Evolutionary conservation across 176 grass and related monocot species (phyloP).

Genomic region (maize (Zea mays)): DNA sequence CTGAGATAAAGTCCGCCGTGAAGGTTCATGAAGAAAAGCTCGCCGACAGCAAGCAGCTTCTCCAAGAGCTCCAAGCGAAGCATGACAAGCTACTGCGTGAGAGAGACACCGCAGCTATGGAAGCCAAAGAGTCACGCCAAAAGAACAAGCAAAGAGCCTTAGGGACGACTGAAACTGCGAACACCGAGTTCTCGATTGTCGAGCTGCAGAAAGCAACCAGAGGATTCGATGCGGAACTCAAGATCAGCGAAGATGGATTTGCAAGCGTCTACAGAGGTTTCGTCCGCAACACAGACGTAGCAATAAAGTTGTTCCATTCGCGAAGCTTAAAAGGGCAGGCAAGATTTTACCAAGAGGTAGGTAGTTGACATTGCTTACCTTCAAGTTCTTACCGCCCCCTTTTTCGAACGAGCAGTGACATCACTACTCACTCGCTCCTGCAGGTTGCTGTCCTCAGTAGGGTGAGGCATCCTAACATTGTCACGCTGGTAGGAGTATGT

Average conservation of each 20-base stretch:
- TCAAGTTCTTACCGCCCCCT: neutral
- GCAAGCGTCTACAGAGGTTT: conserved; percentile 58
- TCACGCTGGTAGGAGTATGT: conserved; percentile 72
- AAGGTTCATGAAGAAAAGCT: conserved; percentile 53
- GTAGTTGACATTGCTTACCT: conserved; percentile 35
- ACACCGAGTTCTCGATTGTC: conserved; percentile 41
- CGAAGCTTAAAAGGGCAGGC: conserved; percentile 32
- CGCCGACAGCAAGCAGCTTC: conserved; percentile 29
- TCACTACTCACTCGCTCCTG: conserved; percentile 6
- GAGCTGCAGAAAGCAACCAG: conserved; percentile 59
- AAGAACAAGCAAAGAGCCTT: conserved; percentile 28
- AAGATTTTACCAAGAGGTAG: conserved; percentile 80
- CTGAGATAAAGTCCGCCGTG: conserved; percentile 36
- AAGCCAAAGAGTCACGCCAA: conserved; percentile 32
- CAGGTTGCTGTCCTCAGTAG: conserved; percentile 62
- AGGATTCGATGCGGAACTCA: conserved; percentile 41
- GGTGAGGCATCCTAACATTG: conserved; percentile 76
- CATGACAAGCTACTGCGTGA: conserved; percentile 44
- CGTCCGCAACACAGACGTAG: conserved; percentile 54
- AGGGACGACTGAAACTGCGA: neutral
- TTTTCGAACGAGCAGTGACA: neutral
- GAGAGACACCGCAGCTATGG: conserved; percentile 39
- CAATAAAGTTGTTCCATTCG: conserved; percentile 65
- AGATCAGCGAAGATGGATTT: conserved; percentile 58
- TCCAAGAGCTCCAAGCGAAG: conserved; percentile 49